These are phyloP conservation scores for Hydnum rufescens DNA, from an alignment of 768 basidiomycete species.

Conservation along the genomic window DNA sequence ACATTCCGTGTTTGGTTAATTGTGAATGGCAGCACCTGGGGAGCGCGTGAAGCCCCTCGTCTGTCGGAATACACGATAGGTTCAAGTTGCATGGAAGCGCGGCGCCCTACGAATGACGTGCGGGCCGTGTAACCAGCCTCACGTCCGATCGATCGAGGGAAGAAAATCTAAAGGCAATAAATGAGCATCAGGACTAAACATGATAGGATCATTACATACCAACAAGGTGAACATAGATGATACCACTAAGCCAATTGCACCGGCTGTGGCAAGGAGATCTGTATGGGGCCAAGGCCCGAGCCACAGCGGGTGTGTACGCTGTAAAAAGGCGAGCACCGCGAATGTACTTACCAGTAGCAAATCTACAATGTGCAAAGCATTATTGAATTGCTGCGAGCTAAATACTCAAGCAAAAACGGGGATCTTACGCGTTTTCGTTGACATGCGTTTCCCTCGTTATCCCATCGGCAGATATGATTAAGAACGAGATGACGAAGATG, in stretches of 20 bases:
- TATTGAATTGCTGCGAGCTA: neutral
- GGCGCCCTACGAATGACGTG: too few relatives aligned
- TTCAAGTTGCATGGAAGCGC: too few relatives aligned
- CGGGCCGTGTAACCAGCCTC: slow-evolving; percentile 25
- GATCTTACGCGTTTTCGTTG: slow-evolving; percentile 8
- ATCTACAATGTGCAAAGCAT: slow-evolving; percentile 24
- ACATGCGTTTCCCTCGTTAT: slow-evolving; percentile 18
- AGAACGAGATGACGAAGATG: slow-evolving; percentile 42
- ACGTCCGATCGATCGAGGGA: slow-evolving; percentile 56
- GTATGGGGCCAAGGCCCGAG: neutral
- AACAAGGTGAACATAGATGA: slow-evolving; percentile 60
- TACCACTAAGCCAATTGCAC: slow-evolving; percentile 38
- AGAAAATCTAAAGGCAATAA: slow-evolving; percentile 33
- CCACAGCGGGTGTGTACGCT: too few relatives aligned
- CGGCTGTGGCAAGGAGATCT: slow-evolving; percentile 39
- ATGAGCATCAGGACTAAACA: neutral
- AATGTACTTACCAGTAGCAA: slow-evolving; percentile 14
- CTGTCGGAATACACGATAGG: too few relatives aligned
- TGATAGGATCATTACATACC: neutral
- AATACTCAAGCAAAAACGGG: too few relatives aligned
- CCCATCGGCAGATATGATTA: slow-evolving; percentile 53
- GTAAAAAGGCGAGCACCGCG: neutral
- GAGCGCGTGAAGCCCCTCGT: too few relatives aligned
- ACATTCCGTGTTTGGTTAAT: too few relatives aligned
- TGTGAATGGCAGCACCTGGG: too few relatives aligned